Evolutionary conservation across 2,329 filamentous ascomycete species (phyloP).

Genomic region (Nakataea oryzae): DNA sequence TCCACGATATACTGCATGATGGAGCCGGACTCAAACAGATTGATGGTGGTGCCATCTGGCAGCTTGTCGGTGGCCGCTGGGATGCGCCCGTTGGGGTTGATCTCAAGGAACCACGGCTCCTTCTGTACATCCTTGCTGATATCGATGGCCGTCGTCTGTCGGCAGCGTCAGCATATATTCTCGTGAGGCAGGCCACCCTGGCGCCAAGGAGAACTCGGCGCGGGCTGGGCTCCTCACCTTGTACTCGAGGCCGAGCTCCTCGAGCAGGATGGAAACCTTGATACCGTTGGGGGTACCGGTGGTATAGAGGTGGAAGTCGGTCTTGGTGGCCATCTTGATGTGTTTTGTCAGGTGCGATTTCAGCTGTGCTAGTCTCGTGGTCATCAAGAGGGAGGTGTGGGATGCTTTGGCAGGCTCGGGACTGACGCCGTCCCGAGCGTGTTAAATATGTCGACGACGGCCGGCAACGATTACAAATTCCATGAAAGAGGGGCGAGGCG

Average conservation of each 20-base stretch:
- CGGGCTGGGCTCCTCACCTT: conserved; percentile 33
- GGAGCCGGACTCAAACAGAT: conserved; percentile 72
- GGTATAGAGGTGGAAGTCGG: conserved; percentile 74
- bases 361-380: neutral
- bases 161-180: conserved; percentile 10
- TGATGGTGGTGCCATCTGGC: conserved; percentile 60
- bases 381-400: neutral
- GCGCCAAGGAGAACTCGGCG: neutral
- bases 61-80: conserved; percentile 77
- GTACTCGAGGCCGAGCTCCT: conserved; percentile 78
- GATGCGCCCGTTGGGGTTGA: conserved; percentile 90
- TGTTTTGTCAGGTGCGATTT: neutral
- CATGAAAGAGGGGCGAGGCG: neutral
- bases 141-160: conserved; percentile 50
- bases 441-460: neutral
- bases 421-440: neutral
- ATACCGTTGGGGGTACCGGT: conserved; percentile 79
- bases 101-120: conserved; percentile 75
- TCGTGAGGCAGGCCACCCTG: neutral
- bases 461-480: neutral
- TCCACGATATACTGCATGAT: conserved; percentile 80
- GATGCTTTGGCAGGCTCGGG: neutral
- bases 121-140: conserved; percentile 67
- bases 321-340: conserved; percentile 17
- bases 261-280: conserved; percentile 78